phyloP scores from a whole-genome alignment of 768 basidiomycete species.

The Tremella fuciformis region DNA sequence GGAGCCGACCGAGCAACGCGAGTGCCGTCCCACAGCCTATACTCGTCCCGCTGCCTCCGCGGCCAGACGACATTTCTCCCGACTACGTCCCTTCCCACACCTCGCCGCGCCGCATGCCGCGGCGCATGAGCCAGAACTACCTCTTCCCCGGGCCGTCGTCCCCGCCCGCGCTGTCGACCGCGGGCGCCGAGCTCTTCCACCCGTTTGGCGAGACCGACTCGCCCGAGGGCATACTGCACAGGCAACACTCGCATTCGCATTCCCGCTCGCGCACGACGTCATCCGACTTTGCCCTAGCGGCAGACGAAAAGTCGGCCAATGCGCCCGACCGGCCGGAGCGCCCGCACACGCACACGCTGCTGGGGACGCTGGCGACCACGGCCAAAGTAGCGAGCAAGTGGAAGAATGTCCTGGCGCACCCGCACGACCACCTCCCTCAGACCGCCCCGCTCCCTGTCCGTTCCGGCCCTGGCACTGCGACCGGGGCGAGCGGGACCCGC shows the following conservation, averaged over 20 bases:
- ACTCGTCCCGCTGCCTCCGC: constrained; percentile 32
- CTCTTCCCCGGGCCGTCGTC: constrained; percentile 27
- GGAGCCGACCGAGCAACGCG: not conserved
- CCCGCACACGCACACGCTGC: constrained; percentile 22
- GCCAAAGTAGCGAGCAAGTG: constrained; percentile 45
- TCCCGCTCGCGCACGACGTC: not conserved
- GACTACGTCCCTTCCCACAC: constrained; percentile 29
- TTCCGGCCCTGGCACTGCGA: not conserved
- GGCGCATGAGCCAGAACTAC: constrained; percentile 20
- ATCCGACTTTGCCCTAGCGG: too few species aligned
- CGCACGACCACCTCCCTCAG: not conserved
- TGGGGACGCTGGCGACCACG: constrained; percentile 32
- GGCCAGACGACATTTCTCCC: constrained; percentile 32
- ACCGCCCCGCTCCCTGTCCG: not conserved
- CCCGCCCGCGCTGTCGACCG: constrained; percentile 27
- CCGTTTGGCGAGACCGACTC: constrained; percentile 14
- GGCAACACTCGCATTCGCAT: constrained; percentile 6
- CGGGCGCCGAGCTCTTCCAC: constrained; percentile 32
- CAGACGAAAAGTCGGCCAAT: not conserved
- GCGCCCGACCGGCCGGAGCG: not conserved
- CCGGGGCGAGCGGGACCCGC: too few species aligned
- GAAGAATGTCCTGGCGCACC: constrained; percentile 23
- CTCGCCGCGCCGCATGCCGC: constrained; percentile 25
- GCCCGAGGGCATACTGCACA: constrained; percentile 4
- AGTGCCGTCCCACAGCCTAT: not conserved